phyloP scores from a whole-genome alignment of 192 early-diverging fungal genomes.

The Podila epicladia region DNA sequence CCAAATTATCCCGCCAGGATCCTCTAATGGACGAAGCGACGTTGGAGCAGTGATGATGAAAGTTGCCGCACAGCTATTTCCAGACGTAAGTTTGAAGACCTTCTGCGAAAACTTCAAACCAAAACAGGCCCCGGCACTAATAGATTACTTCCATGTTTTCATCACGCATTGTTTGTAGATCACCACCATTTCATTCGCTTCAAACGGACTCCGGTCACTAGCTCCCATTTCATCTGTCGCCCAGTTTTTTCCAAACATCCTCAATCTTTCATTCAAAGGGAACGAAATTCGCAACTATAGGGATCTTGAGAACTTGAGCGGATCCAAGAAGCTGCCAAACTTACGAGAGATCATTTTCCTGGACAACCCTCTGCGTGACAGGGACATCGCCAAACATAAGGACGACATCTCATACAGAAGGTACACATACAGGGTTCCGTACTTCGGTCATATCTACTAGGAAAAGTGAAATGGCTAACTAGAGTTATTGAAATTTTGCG shows the following conservation, averaged over 20 bases:
- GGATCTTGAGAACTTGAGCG: conserved; percentile 42
- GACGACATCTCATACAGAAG: conserved; percentile 52
- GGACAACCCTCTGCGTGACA: conserved; percentile 52
- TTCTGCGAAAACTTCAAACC: neutral
- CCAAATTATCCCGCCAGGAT: conserved; percentile 20
- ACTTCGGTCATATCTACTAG: neutral
- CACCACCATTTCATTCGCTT: conserved; percentile 51
- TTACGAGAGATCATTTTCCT: conserved; percentile 51
- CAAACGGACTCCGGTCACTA: conserved; percentile 40
- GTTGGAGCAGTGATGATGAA: conserved; percentile 39
- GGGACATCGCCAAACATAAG: conserved; percentile 15
- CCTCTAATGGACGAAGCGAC: conserved; percentile 8
- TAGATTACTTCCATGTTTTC: neutral
- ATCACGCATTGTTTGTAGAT: conserved; percentile 19
- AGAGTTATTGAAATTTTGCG: neutral
- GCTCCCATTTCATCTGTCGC: conserved; percentile 30
- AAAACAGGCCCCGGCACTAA: neutral
- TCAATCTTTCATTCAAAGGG: conserved; percentile 56
- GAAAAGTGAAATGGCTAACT: too few species aligned
- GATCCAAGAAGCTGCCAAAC: conserved; percentile 34
- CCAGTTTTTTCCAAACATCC: conserved; percentile 51
- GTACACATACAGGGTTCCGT: neutral
- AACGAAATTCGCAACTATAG: conserved; percentile 48
- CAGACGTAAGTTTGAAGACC: conserved; percentile 9
- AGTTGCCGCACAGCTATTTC: conserved; percentile 24